These are phyloP conservation scores for Lentinus tigrinus DNA, from an alignment of 768 basidiomycete species.

Conservation along the genomic window DNA sequence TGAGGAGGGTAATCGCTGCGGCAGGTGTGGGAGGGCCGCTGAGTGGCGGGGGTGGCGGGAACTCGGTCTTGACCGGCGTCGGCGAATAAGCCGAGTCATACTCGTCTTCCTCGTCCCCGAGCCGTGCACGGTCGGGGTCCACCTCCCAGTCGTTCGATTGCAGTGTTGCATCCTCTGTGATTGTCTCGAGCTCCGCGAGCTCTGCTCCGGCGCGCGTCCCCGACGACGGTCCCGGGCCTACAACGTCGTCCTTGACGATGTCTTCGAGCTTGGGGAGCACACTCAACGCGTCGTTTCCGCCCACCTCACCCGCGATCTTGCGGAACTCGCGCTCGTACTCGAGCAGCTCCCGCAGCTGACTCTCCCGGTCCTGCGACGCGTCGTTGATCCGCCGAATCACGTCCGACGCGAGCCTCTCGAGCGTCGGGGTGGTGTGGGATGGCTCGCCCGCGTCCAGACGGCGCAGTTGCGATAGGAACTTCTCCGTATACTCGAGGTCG, in stretches of 20 bases:
- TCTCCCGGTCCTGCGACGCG: constrained; percentile 72
- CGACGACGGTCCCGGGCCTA: constrained; percentile 26
- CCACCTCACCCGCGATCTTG: constrained; percentile 73
- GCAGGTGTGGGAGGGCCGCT: constrained; percentile 55
- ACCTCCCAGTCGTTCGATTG: constrained; percentile 54
- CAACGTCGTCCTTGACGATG: constrained; percentile 39
- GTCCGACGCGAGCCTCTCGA: constrained; percentile 74
- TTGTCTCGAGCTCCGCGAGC: constrained; percentile 22
- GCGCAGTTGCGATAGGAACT: constrained; percentile 72
- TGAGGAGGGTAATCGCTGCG: constrained; percentile 61
- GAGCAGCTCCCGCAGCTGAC: constrained; percentile 74
- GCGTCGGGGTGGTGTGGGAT: constrained; percentile 27
- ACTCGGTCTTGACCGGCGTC: constrained; percentile 59
- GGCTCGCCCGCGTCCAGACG: constrained; percentile 58
- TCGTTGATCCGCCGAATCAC: constrained; percentile 78
- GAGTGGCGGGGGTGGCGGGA: constrained; percentile 48
- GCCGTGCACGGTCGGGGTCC: constrained; percentile 42
- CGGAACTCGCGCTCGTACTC: constrained; percentile 80
- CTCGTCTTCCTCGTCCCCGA: constrained; percentile 46
- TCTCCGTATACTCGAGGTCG: constrained; percentile 74
- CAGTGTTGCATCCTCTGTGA: constrained; percentile 29
- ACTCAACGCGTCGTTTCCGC: constrained; percentile 71
- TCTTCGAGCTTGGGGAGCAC: constrained; percentile 64
- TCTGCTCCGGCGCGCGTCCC: constrained; percentile 13
- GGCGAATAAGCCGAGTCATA: constrained; percentile 34